Conservation (phyloP, 1,284 basidiomycete species). For the Microbotryum saponariae region DNA sequence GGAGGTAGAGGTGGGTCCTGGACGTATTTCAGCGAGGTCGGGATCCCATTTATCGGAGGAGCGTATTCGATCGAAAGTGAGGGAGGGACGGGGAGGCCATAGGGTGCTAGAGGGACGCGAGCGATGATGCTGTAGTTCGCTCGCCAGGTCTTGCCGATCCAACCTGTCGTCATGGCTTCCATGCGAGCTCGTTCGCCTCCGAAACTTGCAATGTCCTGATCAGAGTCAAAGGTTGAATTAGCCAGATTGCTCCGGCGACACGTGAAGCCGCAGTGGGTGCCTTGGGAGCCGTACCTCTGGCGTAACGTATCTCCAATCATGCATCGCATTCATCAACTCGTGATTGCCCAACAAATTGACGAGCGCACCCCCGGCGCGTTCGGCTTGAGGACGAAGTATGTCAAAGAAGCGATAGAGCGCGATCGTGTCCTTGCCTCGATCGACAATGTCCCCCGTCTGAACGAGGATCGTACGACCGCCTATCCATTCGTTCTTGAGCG, state of each 20-base stretch:
- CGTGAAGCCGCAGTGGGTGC: too few relatives aligned
- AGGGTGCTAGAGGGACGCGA: conserved; percentile 51
- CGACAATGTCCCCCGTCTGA: conserved; percentile 62
- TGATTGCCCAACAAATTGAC: conserved; percentile 80
- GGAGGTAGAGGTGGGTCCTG: conserved; percentile 17
- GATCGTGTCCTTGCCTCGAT: conserved; percentile 77
- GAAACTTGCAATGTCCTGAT: conserved; percentile 1
- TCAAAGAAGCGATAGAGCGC: conserved; percentile 75
- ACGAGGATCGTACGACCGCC: conserved; percentile 23
- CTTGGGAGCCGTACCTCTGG: conserved; percentile 34
- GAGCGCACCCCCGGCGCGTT: conserved; percentile 59
- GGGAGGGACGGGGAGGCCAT: conserved; percentile 2
- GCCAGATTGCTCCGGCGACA: not conserved
- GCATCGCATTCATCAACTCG: conserved; percentile 50
- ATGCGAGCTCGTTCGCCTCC: conserved; percentile 50
- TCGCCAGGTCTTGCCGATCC: conserved; percentile 74
- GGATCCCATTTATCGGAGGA: not conserved
- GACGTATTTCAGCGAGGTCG: conserved; percentile 44
- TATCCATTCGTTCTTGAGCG: conserved; percentile 23
- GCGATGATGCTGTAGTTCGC: conserved; percentile 75
- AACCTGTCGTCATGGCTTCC: conserved; percentile 56
- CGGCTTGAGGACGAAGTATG: conserved; percentile 65
- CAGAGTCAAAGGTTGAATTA: conserved; percentile 26
- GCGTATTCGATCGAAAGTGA: conserved; percentile 4
- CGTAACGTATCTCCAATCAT: conserved; percentile 45